Evolutionary conservation across 371 early-diverging fungal genomes (phyloP), one percentile per base, ranked within the genome.

Genomic region (Choanephora cucurbitarum): DNA sequence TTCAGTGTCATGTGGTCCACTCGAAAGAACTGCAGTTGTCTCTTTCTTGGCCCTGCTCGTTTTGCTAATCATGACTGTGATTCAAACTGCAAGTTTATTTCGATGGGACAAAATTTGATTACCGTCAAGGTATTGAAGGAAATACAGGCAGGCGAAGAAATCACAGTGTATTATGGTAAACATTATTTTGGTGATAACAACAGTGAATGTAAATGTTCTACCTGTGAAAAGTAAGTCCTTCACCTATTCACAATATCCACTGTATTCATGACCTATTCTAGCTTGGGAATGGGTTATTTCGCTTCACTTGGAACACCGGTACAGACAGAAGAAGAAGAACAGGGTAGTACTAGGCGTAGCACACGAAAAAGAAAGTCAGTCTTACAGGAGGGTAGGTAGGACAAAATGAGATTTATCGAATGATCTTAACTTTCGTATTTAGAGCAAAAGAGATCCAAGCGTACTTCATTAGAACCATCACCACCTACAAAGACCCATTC

Each of bases 61-160:
- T 96, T 97, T 70, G 91, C 92, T 18, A 96, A 97, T 62, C 98
- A 97, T 70, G 97, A 97, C 66, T 97, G 98, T 70, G 77, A 88
- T 46, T 85, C 95, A 0, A 97, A 95, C 58, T 88, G 89, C 60
- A 78, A 81, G 83, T 92, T 92, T 69, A 86, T 86, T 32, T 67
- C 87, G 8, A 59, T 73, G 18, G 83, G 87, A 11, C 65, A 74
- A 17, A 76, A 85, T 50, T 76, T 79, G 15, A 85, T 97, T 13
- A 81, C 83, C 40, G 94, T 96, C 66, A 92, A 90, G 72, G 92
- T 90, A 3, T 42, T 88, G 32, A 75, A 83, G 40, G 77, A 82
- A 11, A 93, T 97, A 24, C 73, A 82, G 11, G 77, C 83, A 32
- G 95, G 95, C 22, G 90, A 94, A 52, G 98, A 97, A 62, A 74